These are phyloP conservation scores for Fusarium torreyae DNA, from an alignment of 2,329 filamentous ascomycete species.

Conservation along the genomic window DNA sequence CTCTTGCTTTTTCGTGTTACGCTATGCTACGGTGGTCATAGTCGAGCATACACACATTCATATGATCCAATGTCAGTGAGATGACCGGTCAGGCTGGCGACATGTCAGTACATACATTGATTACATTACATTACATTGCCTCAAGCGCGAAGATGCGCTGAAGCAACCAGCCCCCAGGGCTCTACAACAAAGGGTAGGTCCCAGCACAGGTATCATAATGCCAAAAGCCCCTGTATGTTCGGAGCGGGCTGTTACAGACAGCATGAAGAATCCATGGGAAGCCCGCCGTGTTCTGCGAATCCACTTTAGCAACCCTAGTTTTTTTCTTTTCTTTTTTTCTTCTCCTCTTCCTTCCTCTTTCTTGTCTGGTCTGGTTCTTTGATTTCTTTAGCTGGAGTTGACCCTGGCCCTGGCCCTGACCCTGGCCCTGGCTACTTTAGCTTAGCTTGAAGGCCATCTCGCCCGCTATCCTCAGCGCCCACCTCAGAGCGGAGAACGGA, in stretches of 20 bases:
- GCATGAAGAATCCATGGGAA: not conserved
- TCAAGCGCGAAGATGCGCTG: slow-evolving; percentile 34
- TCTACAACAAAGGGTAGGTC: slow-evolving; percentile 5
- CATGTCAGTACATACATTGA: slow-evolving; percentile 1
- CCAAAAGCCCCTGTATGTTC: not conserved
- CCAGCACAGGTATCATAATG: not conserved
- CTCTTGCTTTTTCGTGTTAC: slow-evolving; percentile 13
- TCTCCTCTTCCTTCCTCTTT: not conserved
- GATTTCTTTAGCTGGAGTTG: slow-evolving; percentile 15
- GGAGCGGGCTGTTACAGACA: slow-evolving; percentile 5
- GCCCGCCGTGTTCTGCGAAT: not conserved
- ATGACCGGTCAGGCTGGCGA: slow-evolving; percentile 22
- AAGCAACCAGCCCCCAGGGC: not conserved
- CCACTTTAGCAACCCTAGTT: not conserved
- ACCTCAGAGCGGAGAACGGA: slow-evolving; percentile 31
- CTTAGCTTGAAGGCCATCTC: slow-evolving; percentile 24
- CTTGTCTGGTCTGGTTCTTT: slow-evolving; percentile 12
- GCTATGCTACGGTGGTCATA: not conserved
- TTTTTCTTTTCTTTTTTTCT: not conserved
- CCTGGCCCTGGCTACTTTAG: slow-evolving; percentile 25
- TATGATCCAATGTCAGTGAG: not conserved
- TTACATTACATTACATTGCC: not conserved
- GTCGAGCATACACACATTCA: slow-evolving; percentile 13
- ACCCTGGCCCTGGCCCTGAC: slow-evolving; percentile 25
- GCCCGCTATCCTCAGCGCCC: slow-evolving; percentile 48